phyloP scores from a whole-genome alignment of 495 filamentous ascomycete species.

The Rusavskia elegans region DNA sequence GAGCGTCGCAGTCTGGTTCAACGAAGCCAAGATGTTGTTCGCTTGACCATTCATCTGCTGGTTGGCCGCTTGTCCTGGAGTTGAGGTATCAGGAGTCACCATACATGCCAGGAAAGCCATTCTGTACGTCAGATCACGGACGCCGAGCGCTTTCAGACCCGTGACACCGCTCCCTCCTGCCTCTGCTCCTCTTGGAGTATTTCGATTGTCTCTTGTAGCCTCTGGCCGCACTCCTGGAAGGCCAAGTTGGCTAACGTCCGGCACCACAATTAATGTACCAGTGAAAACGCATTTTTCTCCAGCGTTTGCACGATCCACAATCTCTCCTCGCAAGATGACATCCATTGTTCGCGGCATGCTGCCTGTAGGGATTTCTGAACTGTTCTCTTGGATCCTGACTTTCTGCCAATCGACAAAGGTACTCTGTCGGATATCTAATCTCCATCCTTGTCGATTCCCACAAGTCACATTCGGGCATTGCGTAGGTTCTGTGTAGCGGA shows the following conservation, averaged over 20 bases:
- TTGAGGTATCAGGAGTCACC: slow-evolving; percentile 82
- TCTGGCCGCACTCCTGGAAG: slow-evolving; percentile 75
- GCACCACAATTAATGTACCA: slow-evolving; percentile 87
- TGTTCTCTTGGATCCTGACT: slow-evolving; percentile 92
- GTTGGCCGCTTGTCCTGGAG: slow-evolving; percentile 48
- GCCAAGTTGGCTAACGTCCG: slow-evolving; percentile 89
- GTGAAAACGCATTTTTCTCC: slow-evolving; percentile 98
- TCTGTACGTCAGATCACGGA: slow-evolving; percentile 91
- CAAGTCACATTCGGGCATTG: slow-evolving; percentile 92
- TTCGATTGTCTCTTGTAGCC: slow-evolving; percentile 67
- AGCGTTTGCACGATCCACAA: slow-evolving; percentile 92
- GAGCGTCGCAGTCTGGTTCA: slow-evolving; percentile 51
- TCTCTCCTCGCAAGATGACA: slow-evolving; percentile 92
- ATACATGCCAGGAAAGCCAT: slow-evolving; percentile 94
- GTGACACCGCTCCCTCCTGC: slow-evolving; percentile 70
- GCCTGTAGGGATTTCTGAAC: slow-evolving; percentile 92
- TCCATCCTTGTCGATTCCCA: slow-evolving; percentile 77
- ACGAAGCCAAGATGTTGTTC: slow-evolving; percentile 63
- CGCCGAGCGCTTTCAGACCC: slow-evolving; percentile 82
- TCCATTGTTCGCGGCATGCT: slow-evolving; percentile 99
- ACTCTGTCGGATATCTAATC: slow-evolving; percentile 87
- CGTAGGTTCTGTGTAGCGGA: slow-evolving; percentile 89
- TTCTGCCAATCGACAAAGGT: slow-evolving; percentile 99
- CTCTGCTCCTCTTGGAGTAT: slow-evolving; percentile 57
- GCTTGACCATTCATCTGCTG: slow-evolving; percentile 55